Conservation (phyloP, 2,329 filamentous ascomycete genomes). For the Laburnicola sp. region DNA sequence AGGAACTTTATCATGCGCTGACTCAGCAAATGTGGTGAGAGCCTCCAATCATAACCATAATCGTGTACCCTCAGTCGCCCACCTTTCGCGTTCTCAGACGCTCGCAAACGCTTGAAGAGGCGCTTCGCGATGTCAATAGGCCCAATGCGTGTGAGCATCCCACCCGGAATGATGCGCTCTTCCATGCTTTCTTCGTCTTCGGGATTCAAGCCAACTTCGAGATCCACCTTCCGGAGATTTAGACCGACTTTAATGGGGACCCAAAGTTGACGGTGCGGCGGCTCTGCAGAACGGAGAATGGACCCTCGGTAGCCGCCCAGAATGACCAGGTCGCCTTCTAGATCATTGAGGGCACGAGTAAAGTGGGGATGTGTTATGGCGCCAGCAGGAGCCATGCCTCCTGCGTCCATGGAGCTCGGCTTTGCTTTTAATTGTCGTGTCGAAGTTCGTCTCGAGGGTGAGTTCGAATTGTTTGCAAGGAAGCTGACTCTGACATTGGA, state of each 20-base stretch:
- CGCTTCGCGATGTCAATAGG: conserved; percentile 86
- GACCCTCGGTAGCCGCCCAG: conserved; percentile 91
- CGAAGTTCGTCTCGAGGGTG: conserved; percentile 18
- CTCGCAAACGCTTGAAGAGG: conserved; percentile 75
- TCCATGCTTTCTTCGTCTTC: conserved; percentile 85
- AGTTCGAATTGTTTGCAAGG: conserved; percentile 21
- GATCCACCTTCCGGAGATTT: conserved; percentile 86
- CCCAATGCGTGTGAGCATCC: conserved; percentile 89
- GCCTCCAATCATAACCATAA: conserved; percentile 92
- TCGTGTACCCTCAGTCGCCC: conserved; percentile 80
- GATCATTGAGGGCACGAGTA: conserved; percentile 62
- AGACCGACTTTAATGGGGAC: conserved; percentile 90
- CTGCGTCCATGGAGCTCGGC: conserved; percentile 1
- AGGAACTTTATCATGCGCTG: conserved; percentile 73
- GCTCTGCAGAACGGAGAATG: conserved; percentile 79
- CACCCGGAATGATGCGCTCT: conserved; percentile 78
- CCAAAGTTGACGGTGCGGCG: conserved; percentile 87
- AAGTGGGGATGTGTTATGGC: conserved; percentile 55
- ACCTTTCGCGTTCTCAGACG: conserved; percentile 70
- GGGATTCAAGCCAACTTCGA: conserved; percentile 79
- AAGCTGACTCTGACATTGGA: conserved; percentile 22
- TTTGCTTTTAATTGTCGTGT: conserved; percentile 13
- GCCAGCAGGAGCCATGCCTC: conserved; percentile 26
- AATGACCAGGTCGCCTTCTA: conserved; percentile 84
- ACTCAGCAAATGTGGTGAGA: conserved; percentile 78